These are phyloP conservation scores for Malus asiatica DNA, from an alignment of 306 rosid species.

Conservation along the genomic window DNA sequence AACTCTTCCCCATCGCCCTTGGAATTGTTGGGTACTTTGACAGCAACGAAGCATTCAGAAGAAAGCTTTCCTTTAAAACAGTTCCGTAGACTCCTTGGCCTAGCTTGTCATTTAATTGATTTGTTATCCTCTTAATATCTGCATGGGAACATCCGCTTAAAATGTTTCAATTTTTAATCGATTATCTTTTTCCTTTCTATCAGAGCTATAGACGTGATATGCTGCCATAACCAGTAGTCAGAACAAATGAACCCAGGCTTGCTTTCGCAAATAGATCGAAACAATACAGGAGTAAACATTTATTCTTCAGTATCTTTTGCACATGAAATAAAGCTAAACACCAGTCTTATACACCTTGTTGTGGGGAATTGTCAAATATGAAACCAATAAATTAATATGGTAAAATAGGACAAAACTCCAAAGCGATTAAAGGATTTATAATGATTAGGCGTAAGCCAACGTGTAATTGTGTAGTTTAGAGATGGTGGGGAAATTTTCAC, in stretches of 20 bases:
- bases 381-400: too few species aligned
- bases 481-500: too few species aligned
- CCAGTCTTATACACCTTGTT: not conserved
- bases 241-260: constrained; percentile 4
- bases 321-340: not conserved
- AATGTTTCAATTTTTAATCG: constrained; percentile 21
- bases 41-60: not conserved
- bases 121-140: constrained; percentile 27
- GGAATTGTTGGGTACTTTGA: not conserved
- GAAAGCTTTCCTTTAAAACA: constrained; percentile 26
- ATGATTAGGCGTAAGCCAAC: too few species aligned
- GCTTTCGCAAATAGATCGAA: constrained; percentile 9
- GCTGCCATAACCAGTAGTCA: not conserved
- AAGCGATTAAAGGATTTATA: too few species aligned
- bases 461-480: too few species aligned
- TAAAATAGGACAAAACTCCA: too few species aligned
- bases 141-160: constrained; percentile 22
- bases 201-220: not conserved
- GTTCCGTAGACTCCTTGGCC: constrained; percentile 31
- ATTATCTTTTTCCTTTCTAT: constrained; percentile 3
- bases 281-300: not conserved
- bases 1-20: not conserved
- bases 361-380: too few species aligned
- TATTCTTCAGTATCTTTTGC: not conserved
- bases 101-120: constrained; percentile 16